A percentile compares a stretch with the other conserved stretches of the same genome.
Evolutionary conservation across 140 eudicot genomes (phyloP).

Genomic region (Erigeron philadelphicus): DNA sequence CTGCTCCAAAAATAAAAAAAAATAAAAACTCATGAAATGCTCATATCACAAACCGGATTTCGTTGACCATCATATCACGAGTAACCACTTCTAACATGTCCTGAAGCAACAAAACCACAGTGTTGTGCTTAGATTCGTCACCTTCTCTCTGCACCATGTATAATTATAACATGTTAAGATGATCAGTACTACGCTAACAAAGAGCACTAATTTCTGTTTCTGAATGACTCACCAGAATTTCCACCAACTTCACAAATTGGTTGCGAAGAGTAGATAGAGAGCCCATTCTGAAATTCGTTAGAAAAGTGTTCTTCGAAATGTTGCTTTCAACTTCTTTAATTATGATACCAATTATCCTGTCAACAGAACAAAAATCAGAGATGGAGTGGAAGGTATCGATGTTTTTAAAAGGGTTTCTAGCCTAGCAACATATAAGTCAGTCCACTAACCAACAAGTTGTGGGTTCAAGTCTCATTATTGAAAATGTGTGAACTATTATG

Average conservation of each 20-base stretch:
- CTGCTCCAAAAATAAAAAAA: too few relatives aligned
- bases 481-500: too few relatives aligned
- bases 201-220: conserved; percentile 14
- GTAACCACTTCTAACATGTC: conserved; percentile 97
- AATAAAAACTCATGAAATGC: not conserved
- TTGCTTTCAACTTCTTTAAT: conserved; percentile 75
- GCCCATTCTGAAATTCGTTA: conserved; percentile 77
- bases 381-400: conserved; percentile 12
- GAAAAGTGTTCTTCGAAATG: conserved; percentile 64
- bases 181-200: conserved; percentile 21
- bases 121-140: conserved; percentile 58
- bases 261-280: conserved; percentile 67
- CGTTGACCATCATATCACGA: conserved; percentile 96
- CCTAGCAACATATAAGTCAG: too few relatives aligned
- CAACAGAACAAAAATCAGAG: conserved; percentile 20
- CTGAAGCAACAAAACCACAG: conserved; percentile 79
- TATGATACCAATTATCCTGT: conserved; percentile 77
- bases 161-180: conserved; percentile 17
- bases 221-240: conserved; percentile 56
- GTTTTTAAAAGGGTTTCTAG: not conserved
- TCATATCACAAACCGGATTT: conserved; percentile 59
- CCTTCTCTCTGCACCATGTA: conserved; percentile 65
- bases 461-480: too few relatives aligned
- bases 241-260: conserved; percentile 84
- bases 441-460: too few relatives aligned